Conservation (phyloP, 2,329 filamentous ascomycete species). For the Xylaria digitata region DNA sequence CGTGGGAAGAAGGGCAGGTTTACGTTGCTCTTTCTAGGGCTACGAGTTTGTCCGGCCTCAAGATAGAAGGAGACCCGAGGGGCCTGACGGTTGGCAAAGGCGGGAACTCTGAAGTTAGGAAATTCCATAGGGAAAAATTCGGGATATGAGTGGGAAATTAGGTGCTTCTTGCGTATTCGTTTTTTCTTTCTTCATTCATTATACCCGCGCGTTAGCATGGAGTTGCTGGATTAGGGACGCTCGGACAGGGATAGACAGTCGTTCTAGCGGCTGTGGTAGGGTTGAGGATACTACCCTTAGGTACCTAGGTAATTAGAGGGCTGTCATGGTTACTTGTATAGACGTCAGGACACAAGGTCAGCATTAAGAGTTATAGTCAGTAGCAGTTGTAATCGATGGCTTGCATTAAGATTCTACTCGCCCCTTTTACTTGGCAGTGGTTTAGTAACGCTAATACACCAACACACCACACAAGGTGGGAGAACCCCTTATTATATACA, state of each 20-base stretch:
- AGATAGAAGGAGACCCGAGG: slow-evolving; percentile 50
- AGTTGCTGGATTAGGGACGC: neutral
- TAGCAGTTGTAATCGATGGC: neutral
- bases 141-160: slow-evolving; percentile 34
- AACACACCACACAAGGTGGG: too few species aligned
- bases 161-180: neutral
- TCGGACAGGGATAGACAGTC: neutral
- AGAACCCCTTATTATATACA: too few species aligned
- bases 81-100: slow-evolving; percentile 48
- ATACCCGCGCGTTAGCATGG: neutral
- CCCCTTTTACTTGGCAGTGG: too few species aligned
- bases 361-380: neutral
- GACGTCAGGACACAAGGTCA: neutral
- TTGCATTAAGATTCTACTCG: neutral
- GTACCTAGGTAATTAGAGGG: neutral
- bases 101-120: slow-evolving; percentile 51
- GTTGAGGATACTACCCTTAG: too few species aligned
- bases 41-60: slow-evolving; percentile 61
- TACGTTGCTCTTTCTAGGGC: slow-evolving; percentile 73
- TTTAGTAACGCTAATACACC: too few species aligned
- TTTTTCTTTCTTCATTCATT: neutral
- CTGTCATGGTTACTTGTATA: neutral
- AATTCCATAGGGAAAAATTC: slow-evolving; percentile 52
- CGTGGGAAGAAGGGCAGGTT: slow-evolving; percentile 68
- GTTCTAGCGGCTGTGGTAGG: neutral